phyloP scores from a whole-genome alignment of 2,329 filamentous ascomycete species.

The Alternaria gaisen region DNA sequence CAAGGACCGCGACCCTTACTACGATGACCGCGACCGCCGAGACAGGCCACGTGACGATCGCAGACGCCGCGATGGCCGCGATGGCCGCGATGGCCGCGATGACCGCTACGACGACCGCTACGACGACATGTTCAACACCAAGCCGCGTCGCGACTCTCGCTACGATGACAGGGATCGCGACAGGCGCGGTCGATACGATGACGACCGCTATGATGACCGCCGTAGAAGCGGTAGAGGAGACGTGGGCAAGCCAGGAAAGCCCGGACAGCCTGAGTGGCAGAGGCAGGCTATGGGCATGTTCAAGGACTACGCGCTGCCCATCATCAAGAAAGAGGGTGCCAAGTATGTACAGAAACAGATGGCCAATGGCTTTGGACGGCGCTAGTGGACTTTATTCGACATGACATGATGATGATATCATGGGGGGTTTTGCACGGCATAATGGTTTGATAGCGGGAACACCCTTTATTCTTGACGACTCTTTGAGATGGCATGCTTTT shows the following conservation, averaged over 20 bases:
- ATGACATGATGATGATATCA: neutral
- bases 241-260: constrained; percentile 23
- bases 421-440: neutral
- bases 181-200: constrained; percentile 17
- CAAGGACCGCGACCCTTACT: constrained; percentile 10
- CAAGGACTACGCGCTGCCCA: constrained; percentile 43
- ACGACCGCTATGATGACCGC: constrained; percentile 25
- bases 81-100: constrained; percentile 30
- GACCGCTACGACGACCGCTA: constrained; percentile 28
- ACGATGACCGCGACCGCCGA: constrained; percentile 29
- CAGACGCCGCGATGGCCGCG: constrained; percentile 26
- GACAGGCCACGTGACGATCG: constrained; percentile 25
- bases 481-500: neutral
- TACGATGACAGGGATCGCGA: constrained; percentile 21
- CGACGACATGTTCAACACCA: constrained; percentile 31
- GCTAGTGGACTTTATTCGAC: constrained; percentile 2
- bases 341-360: constrained; percentile 45
- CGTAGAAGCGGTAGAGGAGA: constrained; percentile 21
- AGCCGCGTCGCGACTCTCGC: constrained; percentile 23
- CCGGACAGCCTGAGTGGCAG: constrained; percentile 40
- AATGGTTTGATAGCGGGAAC: neutral
- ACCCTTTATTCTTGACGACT: neutral
- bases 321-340: constrained; percentile 45
- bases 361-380: constrained; percentile 29
- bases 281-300: constrained; percentile 44